Percentiles rank a stretch among this genome's conserved stretches.
phyloP scores from a whole-genome alignment of 2,329 filamentous ascomycete genomes.

The Atkinsonella texensis region DNA sequence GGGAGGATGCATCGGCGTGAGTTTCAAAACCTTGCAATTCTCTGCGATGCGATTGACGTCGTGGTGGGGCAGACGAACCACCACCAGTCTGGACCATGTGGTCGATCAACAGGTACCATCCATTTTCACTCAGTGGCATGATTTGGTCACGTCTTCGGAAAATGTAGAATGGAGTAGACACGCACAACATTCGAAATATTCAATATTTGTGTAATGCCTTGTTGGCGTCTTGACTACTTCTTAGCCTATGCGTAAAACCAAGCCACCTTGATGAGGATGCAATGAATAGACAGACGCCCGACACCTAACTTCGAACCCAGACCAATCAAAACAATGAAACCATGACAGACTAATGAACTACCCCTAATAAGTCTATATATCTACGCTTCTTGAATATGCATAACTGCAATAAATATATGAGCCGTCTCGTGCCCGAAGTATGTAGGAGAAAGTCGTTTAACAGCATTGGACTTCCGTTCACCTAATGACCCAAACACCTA shows the following conservation, averaged over 20 bases:
- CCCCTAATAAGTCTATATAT: neutral
- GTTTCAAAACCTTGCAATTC: neutral
- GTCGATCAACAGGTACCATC: too few relatives aligned
- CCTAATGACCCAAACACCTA: neutral
- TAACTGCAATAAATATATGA: neutral
- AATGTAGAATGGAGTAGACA: too few relatives aligned
- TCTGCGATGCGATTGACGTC: neutral
- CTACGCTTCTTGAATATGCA: neutral
- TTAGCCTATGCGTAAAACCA: neutral
- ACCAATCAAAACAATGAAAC: neutral
- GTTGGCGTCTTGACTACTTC: neutral
- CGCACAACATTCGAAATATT: neutral
- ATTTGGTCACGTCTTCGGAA: too few relatives aligned
- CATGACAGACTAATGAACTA: neutral
- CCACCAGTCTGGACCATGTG: neutral
- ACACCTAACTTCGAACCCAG: neutral
- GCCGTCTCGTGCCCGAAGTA: neutral
- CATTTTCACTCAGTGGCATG: too few relatives aligned
- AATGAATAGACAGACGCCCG: neutral
- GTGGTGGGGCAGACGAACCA: neutral
- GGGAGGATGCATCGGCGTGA: too few relatives aligned
- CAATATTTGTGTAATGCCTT: neutral
- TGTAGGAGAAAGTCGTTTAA: neutral
- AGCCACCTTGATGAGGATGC: too few relatives aligned
- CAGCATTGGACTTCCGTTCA: neutral